Base-by-base conservation (phyloP, 2,329 filamentous ascomycete species). In the Fusarium praegraminearum region DNA sequence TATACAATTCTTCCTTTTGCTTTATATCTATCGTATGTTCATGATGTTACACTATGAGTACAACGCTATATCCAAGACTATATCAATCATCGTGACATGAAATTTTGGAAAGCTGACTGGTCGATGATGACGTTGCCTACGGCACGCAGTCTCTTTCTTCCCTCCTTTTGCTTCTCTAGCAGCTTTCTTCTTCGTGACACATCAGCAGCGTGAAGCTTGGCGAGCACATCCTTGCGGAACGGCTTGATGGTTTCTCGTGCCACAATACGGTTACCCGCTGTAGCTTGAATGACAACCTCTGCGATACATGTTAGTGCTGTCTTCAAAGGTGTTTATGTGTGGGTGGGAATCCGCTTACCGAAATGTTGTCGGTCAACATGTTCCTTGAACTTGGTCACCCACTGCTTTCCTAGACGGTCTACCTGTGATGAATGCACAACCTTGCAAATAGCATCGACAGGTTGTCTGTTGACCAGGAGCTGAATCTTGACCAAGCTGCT, bases 301-400 rank as follows among this genome's bases (percentile, higher is more conserved):
- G 36, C 13, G 32, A 24, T 8, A 8, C n/a, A 10, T 1, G 32
- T 70, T 50, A 75, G 54, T 11, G 24, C 12, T 12, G 16, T 22
- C 1, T 40, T n/a, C 4, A 9, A 18, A 20, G 3, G 9, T 36
- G 12, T 20, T 5, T 32, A 49, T 15, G 4, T 3, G 3, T 13
- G 18, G 22, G 30, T 28, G 18, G 12, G 26, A 3, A 15, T 24
- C 1, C 60, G 70, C 81, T 54, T 71, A 84, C 83, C 84, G 77
- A 97, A 99, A 90, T 98, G 96, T 79, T 99, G 96, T 20, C 96
- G 86, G 75, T 97, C 93, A 22, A 99, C 95, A 75, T 98, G 95
- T 79, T 98, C 90, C 77, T 97, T 98, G 85, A 99, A 98, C 80
- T 97, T 97, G 41, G 88, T 90, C 8, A 98, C 95, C 96, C 96